Base-by-base conservation (phyloP, 2,329 filamentous ascomycete genomes). In the Fusarium anthophilum region DNA sequence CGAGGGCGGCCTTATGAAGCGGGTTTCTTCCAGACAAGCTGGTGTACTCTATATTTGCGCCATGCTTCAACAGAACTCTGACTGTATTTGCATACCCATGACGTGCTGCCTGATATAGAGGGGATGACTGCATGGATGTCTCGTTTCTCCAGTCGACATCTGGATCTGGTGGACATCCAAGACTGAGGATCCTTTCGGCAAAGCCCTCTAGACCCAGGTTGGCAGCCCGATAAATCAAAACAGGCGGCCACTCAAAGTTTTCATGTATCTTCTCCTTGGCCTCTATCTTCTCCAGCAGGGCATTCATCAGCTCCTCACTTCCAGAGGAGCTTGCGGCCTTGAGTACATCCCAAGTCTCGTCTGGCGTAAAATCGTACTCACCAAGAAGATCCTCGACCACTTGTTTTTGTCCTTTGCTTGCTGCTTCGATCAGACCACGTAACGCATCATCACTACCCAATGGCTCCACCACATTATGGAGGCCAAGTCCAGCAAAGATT, bases 91-190 rank as follows among this genome's bases (percentile, higher is more conserved):
- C 6, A 37, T 48, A 9, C 2, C 63, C 60, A 28, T 51, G 22
- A 4, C 14, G 3, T 0, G 64, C 28, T 4, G 64, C 51, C 14
- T 58, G 60, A 18, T 15, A 51, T 0, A 67, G n/a, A 12, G 64
- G 64, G 1, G 64, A 65, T 18, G 20, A 7, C 1, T 15, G 22
- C 18, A 51, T 41, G 4, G 60, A 51, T 20, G 8, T 5, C 8
- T 26, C 35, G 2, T 17, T 10, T n/a, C 24, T 53, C 64, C 60
- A 67, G 0, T 51, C 44, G 5, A 64, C 60, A 6, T 45, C 51
- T 6, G 44, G 60, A 20, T 67, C 64, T 39, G 32, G 12, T 1
- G 60, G 28, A 5, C 64, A 67, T 15, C 64, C 64, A 8, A 67
- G 35, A 6, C 26, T 15, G 12, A 67, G 64, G 4, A 67, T 45